Evolutionary conservation across 495 filamentous ascomycete species (phyloP), one percentile per base, ranked within the genome.

Genomic region (Amniculicola lignicola): DNA sequence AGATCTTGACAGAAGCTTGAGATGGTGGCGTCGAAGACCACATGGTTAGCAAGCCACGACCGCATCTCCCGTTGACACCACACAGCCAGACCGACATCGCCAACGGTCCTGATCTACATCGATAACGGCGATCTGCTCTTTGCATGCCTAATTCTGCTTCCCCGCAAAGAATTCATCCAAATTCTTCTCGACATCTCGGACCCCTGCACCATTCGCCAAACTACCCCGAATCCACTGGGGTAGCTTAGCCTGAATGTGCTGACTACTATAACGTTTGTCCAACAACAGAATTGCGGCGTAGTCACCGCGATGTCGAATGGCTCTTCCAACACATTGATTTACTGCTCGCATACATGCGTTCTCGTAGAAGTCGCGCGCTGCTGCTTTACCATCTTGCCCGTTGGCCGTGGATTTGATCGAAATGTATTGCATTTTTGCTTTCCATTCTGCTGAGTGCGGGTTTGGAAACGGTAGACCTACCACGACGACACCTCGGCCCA

Each of bases 301-400:
- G 62, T 98, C 93, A 31, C 79, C 79, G 12, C 78, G 80, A 70
- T 98, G 93, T 29, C 93, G 75, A 58, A 98, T 96, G 1, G 91
- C 93, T 54, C 93, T 77, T 2, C 93, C 93, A 59, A 98, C 89
- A 63, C 87, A 90, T 74, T 98, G 93, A 68, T 98, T 98, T 35
- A 98, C 94, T 12, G 92, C 89, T 36, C 93, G 78, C 89, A 98
- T 95, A 70, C 89, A 95, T 1, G 88, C 82, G 65, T 97, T 97
- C 69, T 96, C 91, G 67, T 95, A 95, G 67, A 92, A 95, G 31
- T 92, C 88, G 28, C 84, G 74, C 1, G 82, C 82, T 1, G 83
- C 87, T 45, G 82, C 82, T 63, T 90, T 19, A 81, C 80, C 67
- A 19, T 71, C 58, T 23, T 74, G 73, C 7, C 67, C 59, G 29